Conservation (phyloP, 2,329 filamentous ascomycete genomes). For the Cladosporium sp. region DNA sequence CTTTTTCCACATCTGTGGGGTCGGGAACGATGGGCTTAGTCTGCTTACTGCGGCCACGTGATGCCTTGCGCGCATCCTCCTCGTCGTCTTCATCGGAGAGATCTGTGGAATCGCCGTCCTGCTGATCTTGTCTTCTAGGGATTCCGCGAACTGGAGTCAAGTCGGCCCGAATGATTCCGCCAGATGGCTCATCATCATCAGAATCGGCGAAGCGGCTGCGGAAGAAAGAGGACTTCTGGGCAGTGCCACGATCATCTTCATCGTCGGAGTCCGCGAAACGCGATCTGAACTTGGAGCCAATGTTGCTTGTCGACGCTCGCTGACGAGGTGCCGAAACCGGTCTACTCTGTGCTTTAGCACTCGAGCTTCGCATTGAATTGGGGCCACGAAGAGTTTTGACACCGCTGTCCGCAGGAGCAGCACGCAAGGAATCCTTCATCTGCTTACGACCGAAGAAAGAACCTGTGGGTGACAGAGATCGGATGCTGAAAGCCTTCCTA, state of each 20-base stretch:
- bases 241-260: conserved; percentile 34
- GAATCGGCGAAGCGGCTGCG: conserved; percentile 48
- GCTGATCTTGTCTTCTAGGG: conserved; percentile 49
- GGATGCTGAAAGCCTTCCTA: conserved; percentile 52
- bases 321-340: neutral
- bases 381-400: conserved; percentile 17
- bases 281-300: conserved; percentile 37
- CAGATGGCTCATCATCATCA: conserved; percentile 40
- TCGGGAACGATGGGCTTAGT: conserved; percentile 28
- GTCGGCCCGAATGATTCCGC: conserved; percentile 26
- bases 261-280: conserved; percentile 72
- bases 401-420: conserved; percentile 10
- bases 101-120: conserved; percentile 56
- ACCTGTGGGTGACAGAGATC: conserved; percentile 65
- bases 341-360: neutral
- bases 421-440: conserved; percentile 14
- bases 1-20: conserved; percentile 35
- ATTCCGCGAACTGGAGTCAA: conserved; percentile 57
- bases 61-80: conserved; percentile 28
- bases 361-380: conserved; percentile 4
- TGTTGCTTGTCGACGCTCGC: conserved; percentile 4
- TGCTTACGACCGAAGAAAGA: conserved; percentile 44
- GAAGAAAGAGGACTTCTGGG: conserved; percentile 31
- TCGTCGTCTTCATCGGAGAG: conserved; percentile 44
- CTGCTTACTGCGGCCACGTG: conserved; percentile 42